Base-by-base conservation (phyloP, 805 yeast species). In the Metschnikowia kunwiensis region DNA sequence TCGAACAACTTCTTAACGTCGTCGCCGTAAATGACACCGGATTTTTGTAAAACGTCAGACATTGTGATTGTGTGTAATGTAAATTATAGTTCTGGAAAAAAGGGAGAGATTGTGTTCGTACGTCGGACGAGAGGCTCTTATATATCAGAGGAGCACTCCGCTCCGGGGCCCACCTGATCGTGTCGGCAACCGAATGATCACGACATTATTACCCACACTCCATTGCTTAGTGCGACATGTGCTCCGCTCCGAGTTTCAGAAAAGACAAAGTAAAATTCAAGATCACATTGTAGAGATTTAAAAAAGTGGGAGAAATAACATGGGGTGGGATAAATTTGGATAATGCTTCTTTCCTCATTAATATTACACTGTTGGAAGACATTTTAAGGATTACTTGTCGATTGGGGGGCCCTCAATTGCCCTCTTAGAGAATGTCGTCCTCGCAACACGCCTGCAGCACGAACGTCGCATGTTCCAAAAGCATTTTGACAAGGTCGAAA, bases 11-110 rank as follows among this genome's bases (percentile, higher is more conserved):
- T 68, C 57, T 77, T 78, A 51, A 93, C 98, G 64, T 93, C 98
- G 60, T 91, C 97, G 63, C 98, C 98, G 73, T 86, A 93, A 69
- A 93, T 88, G 72, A 93, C 98, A 79, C 98, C 98, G 65, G 93
- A 61, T 72, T 93, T 89, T 77, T 94, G 82, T 56, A 48, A 44
- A 35, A 48, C 49, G 34, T 40, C 50, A 40, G 52, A 50, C 52
- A 48, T 48, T 33, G 38, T 46, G 17, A 16, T 22, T 31, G 25
- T 22, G 18, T 32, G 14, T 23, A 18, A 13, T 30, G 23, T 15
- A 20, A 18, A 32, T 25, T 40, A 34, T 40, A 27, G 18, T 24
- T 19, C 13, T 11, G 24, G 22, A 27, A 26, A 20, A 24, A 13
- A 24, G 12, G 26, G 8, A 7, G 26, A 24, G 16, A 25, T 18